Evolutionary conservation across 768 basidiomycete genomes (phyloP), one percentile per base, ranked within the genome.

Genomic region (Neoboletus subvelutipes): DNA sequence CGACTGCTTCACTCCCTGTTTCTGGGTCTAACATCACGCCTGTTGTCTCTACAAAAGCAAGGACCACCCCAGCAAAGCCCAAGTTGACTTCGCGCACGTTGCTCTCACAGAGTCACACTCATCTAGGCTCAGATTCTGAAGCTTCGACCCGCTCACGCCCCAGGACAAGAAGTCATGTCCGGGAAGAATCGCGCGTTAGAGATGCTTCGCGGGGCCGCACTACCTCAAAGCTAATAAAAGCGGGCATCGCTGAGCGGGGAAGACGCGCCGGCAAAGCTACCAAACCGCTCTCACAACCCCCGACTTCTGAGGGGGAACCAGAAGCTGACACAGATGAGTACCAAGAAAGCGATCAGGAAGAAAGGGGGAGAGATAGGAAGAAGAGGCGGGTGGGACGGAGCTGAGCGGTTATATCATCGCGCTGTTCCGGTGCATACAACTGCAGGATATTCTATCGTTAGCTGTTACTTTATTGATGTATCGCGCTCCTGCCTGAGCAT

Each of bases 361-460:
- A 11, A 51, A 53, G 67, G 13, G 70, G 69, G 13, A 61, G 70
- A 11, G 63, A 53, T 5, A 60, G 66, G 47, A 71, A 71, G 70
- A 73, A 52, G 61, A 71, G 71, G 45, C 67, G 70, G 3, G 53
- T 71, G 4, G 60, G 45, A 18, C 55, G 55, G 11, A 43, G 15
- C 34, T 66, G 46, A 63, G 9, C 0, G 8, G 22, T 29, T 15
- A 15, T 22, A 40, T 28, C 12, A n/a, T 50, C 33, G 22, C 31
- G 12, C 8, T 24, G n/a, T 31, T 47, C 20, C 20, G 12, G 12
- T 43, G 43, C n/a, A 49, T 28, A 12, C 11, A 10, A n/a, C 18
- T 28, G n/a, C 45, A n/a, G 2, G 36, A 34, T 50, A 54, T 18
- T 34, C 18, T 48, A 34, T 50, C 26, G 28, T 56, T 31, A 22